phyloP scores from a whole-genome alignment of 495 filamentous ascomycete genomes.

The Aspergillus diversus region DNA sequence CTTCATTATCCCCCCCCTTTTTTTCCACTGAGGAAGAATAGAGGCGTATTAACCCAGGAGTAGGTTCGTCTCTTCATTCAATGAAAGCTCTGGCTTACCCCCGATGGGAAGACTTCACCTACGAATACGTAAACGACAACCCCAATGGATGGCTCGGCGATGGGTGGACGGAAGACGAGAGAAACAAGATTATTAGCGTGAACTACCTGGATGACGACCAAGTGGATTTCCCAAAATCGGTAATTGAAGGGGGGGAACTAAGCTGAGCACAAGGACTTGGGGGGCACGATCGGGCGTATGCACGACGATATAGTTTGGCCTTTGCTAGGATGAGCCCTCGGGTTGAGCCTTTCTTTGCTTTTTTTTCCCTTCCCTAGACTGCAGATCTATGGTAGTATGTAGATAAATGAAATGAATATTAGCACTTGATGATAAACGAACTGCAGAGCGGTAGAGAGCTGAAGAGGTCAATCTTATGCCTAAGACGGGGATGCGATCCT shows the following conservation, averaged over 20 bases:
- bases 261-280: background rate
- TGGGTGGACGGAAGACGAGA: constrained; percentile 48
- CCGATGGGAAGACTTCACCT: constrained; percentile 48
- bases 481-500: constrained; percentile 1
- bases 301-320: background rate
- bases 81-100: constrained; percentile 39
- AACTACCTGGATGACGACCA: constrained; percentile 47
- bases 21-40: background rate
- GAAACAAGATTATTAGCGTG: constrained; percentile 36
- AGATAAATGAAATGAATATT: background rate
- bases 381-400: no score
- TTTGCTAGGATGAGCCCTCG: no score
- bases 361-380: background rate
- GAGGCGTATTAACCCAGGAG: constrained; percentile 5
- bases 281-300: background rate
- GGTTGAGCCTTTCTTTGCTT: background rate
- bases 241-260: constrained; percentile 9
- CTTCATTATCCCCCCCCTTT: background rate
- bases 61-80: constrained; percentile 47
- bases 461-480: no score
- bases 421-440: background rate
- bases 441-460: background rate
- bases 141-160: constrained; percentile 45
- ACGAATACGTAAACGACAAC: constrained; percentile 43
- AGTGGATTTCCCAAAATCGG: constrained; percentile 37